phyloP scores from a whole-genome alignment of 176 grass and related monocot species.

The Alopecurus myosuroides region DNA sequence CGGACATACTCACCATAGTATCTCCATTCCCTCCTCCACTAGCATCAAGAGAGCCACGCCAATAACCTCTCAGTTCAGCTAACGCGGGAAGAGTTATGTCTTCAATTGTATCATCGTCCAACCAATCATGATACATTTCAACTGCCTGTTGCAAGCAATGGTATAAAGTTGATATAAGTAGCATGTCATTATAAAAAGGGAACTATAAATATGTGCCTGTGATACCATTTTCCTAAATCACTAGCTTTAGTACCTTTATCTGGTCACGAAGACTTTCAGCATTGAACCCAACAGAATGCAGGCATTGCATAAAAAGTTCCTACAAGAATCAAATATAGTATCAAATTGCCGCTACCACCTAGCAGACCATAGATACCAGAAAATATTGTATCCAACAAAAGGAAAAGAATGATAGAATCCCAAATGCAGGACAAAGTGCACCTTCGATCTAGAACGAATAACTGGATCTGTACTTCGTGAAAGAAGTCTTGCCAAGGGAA shows the following conservation, averaged over 20 bases:
- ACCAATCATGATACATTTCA: slow-evolving; percentile 70
- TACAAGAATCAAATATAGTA: slow-evolving; percentile 40
- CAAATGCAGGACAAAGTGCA: slow-evolving; percentile 28
- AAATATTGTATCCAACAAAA: slow-evolving; percentile 15
- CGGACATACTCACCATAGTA: slow-evolving; percentile 66
- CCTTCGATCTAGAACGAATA: slow-evolving; percentile 91
- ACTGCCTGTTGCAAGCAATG: slow-evolving; percentile 58
- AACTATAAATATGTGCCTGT: slow-evolving; percentile 12
- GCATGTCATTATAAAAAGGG: background rate
- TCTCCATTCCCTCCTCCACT: slow-evolving; percentile 98
- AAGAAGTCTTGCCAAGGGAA: slow-evolving; percentile 92
- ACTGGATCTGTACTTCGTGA: slow-evolving; percentile 98
- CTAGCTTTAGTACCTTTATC: slow-evolving; percentile 61
- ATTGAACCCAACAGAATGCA: slow-evolving; percentile 85
- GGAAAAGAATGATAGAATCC: slow-evolving; percentile 1
- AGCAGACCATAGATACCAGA: slow-evolving; percentile 18
- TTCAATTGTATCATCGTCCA: slow-evolving; percentile 67
- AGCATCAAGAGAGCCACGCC: slow-evolving; percentile 94
- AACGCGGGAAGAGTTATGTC: slow-evolving; percentile 94
- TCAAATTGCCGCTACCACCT: slow-evolving; percentile 8
- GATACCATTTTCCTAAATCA: slow-evolving; percentile 21
- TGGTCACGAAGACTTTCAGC: slow-evolving; percentile 90
- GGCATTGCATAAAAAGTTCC: slow-evolving; percentile 95
- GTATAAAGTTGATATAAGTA: slow-evolving; percentile 21
- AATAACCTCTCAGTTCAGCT: slow-evolving; percentile 91